Conservation (phyloP, 75 land plant species). For the Larix kaempferi region DNA sequence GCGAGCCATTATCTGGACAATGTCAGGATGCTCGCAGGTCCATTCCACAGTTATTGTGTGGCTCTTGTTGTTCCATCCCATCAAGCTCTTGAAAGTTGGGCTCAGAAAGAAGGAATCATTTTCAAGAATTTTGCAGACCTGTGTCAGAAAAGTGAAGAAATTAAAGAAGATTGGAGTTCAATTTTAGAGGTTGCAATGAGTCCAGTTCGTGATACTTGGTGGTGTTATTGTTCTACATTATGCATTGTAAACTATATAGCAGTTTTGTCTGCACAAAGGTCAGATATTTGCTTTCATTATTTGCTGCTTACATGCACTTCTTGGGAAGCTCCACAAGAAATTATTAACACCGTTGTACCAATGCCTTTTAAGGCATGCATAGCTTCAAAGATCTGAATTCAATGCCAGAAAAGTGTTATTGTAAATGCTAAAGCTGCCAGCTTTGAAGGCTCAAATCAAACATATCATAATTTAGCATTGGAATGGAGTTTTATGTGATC, state of each 20-base stretch:
- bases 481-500: not conserved
- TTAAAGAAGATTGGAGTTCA: too few relatives aligned
- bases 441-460: not conserved
- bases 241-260: not conserved
- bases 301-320: conserved; percentile 4
- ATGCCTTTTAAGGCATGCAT: not conserved
- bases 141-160: too few relatives aligned
- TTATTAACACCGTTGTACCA: not conserved
- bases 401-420: conserved; percentile 1
- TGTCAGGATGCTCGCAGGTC: too few relatives aligned
- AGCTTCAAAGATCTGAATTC: not conserved
- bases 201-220: not conserved
- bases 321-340: not conserved
- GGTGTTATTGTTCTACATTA: not conserved
- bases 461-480: not conserved
- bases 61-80: too few relatives aligned
- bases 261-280: not conserved
- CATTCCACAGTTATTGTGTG: too few relatives aligned
- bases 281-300: too few relatives aligned
- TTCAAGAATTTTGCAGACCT: too few relatives aligned
- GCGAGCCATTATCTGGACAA: too few relatives aligned
- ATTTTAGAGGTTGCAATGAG: too few relatives aligned
- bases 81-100: too few relatives aligned
- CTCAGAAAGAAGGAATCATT: too few relatives aligned
- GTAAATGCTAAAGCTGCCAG: not conserved